Base-by-base conservation (phyloP, 192 early-diverging fungal genomes). In the Coemansia sp. region DNA sequence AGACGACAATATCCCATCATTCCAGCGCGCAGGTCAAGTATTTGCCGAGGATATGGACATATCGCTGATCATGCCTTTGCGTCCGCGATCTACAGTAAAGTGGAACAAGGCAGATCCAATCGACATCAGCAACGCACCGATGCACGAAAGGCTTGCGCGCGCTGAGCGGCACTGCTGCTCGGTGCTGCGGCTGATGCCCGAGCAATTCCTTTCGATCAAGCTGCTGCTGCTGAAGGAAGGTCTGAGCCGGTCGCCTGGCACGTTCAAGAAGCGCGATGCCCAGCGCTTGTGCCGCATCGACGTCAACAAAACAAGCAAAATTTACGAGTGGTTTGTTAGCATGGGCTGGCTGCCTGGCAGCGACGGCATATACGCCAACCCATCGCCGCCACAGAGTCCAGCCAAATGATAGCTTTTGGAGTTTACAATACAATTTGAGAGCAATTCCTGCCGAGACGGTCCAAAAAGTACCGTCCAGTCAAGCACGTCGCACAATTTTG, bases 241-340 rank as follows among this genome's bases (percentile, higher is more conserved):
- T 25, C 49, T 56, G 49, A 62, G 56, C 8, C 61, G 68, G 6
- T 5, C 15, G 32, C 63, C 70, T 10, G 79, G 79, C 15, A 23
- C 66, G 11, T 95, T 95, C 70, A 88, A 89, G 60, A 97, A 97
- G 73, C 86, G 90, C 51, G 94, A 94, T 72, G 95, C 95, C 5
- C 93, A 97, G 83, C 87, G 88, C 53, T 82, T 94, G 64, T 93
- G 89, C 60, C 85, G 91, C 37, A 90, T 97, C 21, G 95, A 97
- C 68, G 95, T 97, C 65, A 97, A 97, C 84, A 97, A 97, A 74
- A 88, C 88, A 35, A 89, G 87, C 69, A 86, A 90, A 64, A 83
- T 97, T 15, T 95, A 90, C 82, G 92, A 93, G 68, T 91, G 91
- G 84, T 97, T 92, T 82, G 88, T 87, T 19, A 76, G 83, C 49